Evolutionary conservation across 768 basidiomycete genomes (phyloP), one percentile per base, ranked within the genome.

Genomic region (Termitomyces sp.): DNA sequence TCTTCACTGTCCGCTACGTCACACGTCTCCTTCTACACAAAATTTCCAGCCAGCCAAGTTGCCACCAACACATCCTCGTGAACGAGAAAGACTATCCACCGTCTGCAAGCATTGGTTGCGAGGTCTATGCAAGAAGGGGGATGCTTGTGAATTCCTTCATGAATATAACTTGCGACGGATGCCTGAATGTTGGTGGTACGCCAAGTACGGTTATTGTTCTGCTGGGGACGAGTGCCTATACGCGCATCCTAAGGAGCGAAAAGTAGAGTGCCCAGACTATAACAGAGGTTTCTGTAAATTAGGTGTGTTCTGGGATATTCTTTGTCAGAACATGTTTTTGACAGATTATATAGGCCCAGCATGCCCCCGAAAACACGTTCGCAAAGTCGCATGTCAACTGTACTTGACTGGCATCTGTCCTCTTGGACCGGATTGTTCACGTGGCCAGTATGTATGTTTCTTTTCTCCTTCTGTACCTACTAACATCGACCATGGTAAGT

Each of bases 151-250:
- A 77, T 99, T 98, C 75, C 82, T 98, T 71, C 97, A 99, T 76
- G 97, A 98, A 78, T 99, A 98, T 79, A 97, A 98, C 73, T 83
- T 99, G 55, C 79, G 97, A 61, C 89, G 93, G 63, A 98, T 98
- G 96, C 97, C 97, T 7, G 94, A 98, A 73, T 98, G 97, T 70
- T 97, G 94, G 90, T 98, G 95, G 95, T 98, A 88, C 74, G 93
- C 93, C 55, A 97, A 96, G 74, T 96, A 94, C 69, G 97, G 97
- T 16, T 98, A 95, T 74, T 98, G 97, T 73, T 92, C 93, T 28
- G 90, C 95, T 20, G 96, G 97, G 59, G 95, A 96, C 67, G 96
- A 98, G 74, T 99, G 97, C 73, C 79, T 99, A 66, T 99, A 98
- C 73, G 92, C 93, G 16, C 94, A 96, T 71, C 94, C 94, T 13